Conservation (phyloP, 2,329 filamentous ascomycete genomes). For the Aureobasidium sp. region DNA sequence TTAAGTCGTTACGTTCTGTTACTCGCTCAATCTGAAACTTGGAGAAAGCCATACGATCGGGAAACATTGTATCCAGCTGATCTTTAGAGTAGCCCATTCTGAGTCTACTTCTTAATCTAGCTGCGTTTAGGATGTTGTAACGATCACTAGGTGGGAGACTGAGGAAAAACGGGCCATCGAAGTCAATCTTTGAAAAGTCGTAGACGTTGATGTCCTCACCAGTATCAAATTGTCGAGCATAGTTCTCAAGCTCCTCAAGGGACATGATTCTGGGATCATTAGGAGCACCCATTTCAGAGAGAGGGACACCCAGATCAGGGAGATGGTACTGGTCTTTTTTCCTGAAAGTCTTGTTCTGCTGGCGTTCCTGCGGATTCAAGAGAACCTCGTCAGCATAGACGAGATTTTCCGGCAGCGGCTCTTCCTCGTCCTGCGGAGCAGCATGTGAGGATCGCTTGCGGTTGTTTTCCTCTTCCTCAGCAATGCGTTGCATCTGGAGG, state of each 20-base stretch:
- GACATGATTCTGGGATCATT: constrained; percentile 97
- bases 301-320: constrained; percentile 70
- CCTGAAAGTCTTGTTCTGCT: constrained; percentile 68
- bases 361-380: constrained; percentile 70
- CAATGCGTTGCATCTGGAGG: constrained; percentile 85
- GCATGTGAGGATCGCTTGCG: constrained; percentile 42
- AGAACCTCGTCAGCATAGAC: constrained; percentile 89
- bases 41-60: constrained; percentile 94
- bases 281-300: constrained; percentile 79
- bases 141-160: constrained; percentile 83
- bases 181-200: constrained; percentile 98
- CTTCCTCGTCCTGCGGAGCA: constrained; percentile 50
- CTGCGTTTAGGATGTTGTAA: constrained; percentile 96
- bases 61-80: constrained; percentile 93
- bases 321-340: constrained; percentile 95
- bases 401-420: constrained; percentile 63
- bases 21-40: constrained; percentile 94
- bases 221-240: constrained; percentile 83
- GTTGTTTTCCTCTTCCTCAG: constrained; percentile 74
- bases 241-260: constrained; percentile 86
- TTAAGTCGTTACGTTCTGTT: constrained; percentile 84
- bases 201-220: constrained; percentile 84
- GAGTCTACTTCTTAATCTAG: constrained; percentile 75
- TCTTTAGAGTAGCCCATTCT: constrained; percentile 97
- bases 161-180: constrained; percentile 90